phyloP scores from a whole-genome alignment of 2,329 filamentous ascomycete genomes.

The Monosporascus sp. region DNA sequence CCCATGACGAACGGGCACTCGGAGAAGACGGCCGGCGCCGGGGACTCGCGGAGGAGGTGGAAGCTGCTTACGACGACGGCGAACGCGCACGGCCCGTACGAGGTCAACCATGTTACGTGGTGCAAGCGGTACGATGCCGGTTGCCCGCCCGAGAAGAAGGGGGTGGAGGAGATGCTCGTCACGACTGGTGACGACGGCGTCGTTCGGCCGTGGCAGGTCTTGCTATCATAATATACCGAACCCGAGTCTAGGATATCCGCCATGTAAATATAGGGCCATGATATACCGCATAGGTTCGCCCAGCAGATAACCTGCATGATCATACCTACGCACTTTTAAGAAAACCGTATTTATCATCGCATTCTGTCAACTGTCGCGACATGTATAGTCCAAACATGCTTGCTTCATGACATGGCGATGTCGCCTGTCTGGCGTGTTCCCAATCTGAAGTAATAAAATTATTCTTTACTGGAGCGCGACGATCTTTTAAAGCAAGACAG shows the following conservation, averaged over 20 bases:
- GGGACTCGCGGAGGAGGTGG: constrained; percentile 49
- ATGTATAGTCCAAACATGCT: too few species aligned
- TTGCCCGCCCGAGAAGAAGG: constrained; percentile 38
- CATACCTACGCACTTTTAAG: background rate
- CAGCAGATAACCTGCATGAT: background rate
- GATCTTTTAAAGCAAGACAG: too few species aligned
- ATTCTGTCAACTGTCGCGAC: too few species aligned
- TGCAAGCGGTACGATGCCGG: constrained; percentile 69
- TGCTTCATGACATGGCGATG: too few species aligned
- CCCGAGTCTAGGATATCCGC: background rate
- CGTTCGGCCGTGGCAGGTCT: constrained; percentile 75
- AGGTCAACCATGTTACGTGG: constrained; percentile 91
- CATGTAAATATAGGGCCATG: too few species aligned
- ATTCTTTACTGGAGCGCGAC: too few species aligned
- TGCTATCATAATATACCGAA: constrained; percentile 1
- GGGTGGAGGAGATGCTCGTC: constrained; percentile 75
- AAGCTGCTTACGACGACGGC: constrained; percentile 60
- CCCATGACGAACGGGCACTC: constrained; percentile 19
- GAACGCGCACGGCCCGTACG: constrained; percentile 83
- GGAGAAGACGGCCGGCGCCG: constrained; percentile 27
- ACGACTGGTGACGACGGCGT: constrained; percentile 90
- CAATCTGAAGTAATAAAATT: too few species aligned
- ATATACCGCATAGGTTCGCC: too few species aligned
- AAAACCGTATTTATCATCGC: too few species aligned
- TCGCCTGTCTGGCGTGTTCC: too few species aligned